Conservation (phyloP, 2,329 filamentous ascomycete species). For the Xylaria digitata region DNA sequence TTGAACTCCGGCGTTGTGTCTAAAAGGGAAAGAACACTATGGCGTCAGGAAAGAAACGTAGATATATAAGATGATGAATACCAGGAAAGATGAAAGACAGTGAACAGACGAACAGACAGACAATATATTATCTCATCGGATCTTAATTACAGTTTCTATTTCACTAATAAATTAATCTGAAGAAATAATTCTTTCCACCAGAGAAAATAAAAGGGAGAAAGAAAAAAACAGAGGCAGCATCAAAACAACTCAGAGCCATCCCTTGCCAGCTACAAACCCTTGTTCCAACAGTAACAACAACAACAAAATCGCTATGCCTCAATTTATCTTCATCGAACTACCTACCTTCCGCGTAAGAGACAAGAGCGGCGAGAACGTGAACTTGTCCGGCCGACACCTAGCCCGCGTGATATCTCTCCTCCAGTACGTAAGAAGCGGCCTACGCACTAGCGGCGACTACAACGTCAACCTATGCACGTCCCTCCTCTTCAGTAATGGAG, state of each 20-base stretch:
- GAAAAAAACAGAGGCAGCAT: neutral
- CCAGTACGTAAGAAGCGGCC: slow-evolving; percentile 45
- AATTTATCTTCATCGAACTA: slow-evolving; percentile 50
- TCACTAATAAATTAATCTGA: neutral
- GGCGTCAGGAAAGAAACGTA: neutral
- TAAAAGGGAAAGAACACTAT: neutral
- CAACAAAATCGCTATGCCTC: slow-evolving; percentile 39
- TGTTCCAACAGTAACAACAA: neutral
- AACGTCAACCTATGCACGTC: slow-evolving; percentile 45
- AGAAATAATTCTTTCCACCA: too few species aligned
- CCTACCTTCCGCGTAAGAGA: slow-evolving; percentile 49
- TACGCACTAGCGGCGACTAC: slow-evolving; percentile 41
- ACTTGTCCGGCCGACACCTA: slow-evolving; percentile 42
- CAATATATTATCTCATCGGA: neutral
- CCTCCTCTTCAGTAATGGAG: slow-evolving; percentile 48
- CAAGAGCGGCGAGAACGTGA: slow-evolving; percentile 42
- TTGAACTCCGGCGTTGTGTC: too few species aligned
- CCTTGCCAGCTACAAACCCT: neutral
- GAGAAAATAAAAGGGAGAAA: neutral
- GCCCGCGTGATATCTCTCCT: slow-evolving; percentile 43
- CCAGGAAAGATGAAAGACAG: neutral
- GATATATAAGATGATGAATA: slow-evolving; percentile 9
- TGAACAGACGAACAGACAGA: neutral
- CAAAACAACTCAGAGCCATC: neutral
- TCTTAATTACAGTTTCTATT: neutral